A percentile compares a stretch with the other conserved stretches of the same genome.
phyloP scores from a whole-genome alignment of 73 alveolate species.

The Urostyla sp. region DNA sequence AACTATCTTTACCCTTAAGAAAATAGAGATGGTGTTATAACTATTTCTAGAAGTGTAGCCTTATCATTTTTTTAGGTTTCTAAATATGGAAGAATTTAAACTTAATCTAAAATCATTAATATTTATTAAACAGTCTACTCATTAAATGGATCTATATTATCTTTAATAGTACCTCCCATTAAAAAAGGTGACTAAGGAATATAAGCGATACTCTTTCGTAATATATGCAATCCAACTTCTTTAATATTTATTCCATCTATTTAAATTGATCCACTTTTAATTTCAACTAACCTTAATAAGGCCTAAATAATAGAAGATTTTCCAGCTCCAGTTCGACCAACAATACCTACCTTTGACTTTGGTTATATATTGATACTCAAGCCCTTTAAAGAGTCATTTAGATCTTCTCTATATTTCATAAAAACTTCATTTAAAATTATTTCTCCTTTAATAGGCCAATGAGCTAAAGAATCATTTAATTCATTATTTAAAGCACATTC shows the following conservation, averaged over 20 bases:
- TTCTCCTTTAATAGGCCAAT: slow-evolving; percentile 74
- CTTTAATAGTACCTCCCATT: slow-evolving; percentile 66
- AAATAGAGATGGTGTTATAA: not conserved
- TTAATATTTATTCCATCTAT: slow-evolving; percentile 56
- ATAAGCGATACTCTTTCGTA: slow-evolving; percentile 77
- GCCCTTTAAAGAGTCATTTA: slow-evolving; percentile 79
- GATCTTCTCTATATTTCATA: slow-evolving; percentile 84
- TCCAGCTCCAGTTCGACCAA: slow-evolving; percentile 79
- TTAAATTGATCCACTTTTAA: slow-evolving; percentile 41
- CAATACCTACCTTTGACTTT: slow-evolving; percentile 74
- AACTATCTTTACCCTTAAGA: slow-evolving; percentile 54
- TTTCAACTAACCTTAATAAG: slow-evolving; percentile 57
- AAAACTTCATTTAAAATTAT: slow-evolving; percentile 81
- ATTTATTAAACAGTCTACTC: not conserved
- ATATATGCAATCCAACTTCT: slow-evolving; percentile 61
- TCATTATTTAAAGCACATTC: too few relatives aligned
- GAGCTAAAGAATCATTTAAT: too few relatives aligned
- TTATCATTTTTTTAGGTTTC: slow-evolving; percentile 23
- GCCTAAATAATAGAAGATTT: slow-evolving; percentile 48
- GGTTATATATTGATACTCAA: slow-evolving; percentile 70
- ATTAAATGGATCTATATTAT: slow-evolving; percentile 58
- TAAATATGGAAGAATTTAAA: not conserved
- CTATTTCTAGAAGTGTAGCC: too few relatives aligned
- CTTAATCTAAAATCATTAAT: slow-evolving; percentile 22
- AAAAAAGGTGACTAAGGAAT: slow-evolving; percentile 89